Percentiles rank a stretch among this genome's conserved stretches.
Evolutionary conservation across 1,284 basidiomycete species (phyloP).

Genomic region (Bondarzewia mesenterica): DNA sequence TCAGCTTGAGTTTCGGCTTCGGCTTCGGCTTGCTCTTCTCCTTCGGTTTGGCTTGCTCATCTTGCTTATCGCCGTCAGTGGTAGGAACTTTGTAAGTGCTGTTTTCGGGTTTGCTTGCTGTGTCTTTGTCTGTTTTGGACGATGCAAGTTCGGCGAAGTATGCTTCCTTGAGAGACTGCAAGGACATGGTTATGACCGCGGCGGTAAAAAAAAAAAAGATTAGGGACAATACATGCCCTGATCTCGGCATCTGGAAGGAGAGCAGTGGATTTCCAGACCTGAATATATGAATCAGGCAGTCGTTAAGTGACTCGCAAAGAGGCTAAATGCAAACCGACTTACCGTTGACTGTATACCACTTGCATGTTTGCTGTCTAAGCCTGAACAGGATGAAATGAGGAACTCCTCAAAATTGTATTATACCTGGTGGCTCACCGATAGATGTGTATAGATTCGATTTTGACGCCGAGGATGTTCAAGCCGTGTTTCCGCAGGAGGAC

Average conservation of each 20-base stretch:
- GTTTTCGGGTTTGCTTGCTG: conserved; percentile 18
- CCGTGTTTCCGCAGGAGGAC: conserved; percentile 58
- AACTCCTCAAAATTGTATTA: not conserved
- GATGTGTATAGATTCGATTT: conserved; percentile 59
- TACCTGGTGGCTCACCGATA: conserved; percentile 34
- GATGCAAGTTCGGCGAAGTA: conserved; percentile 37
- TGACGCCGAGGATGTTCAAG: conserved; percentile 55
- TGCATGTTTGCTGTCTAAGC: conserved; percentile 65
- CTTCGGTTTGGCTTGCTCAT: conserved; percentile 7
- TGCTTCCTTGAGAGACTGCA: conserved; percentile 50
- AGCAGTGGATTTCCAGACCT: conserved; percentile 62
- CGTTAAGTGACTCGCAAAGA: not conserved
- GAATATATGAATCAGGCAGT: conserved; percentile 1
- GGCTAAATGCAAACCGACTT: too few species aligned
- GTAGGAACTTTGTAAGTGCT: conserved; percentile 4
- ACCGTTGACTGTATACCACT: conserved; percentile 67
- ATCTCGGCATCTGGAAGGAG: conserved; percentile 52
- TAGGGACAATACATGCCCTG: conserved; percentile 39
- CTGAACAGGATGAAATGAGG: conserved; percentile 23
- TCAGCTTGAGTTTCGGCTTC: conserved; percentile 36
- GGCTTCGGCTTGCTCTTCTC: conserved; percentile 27
- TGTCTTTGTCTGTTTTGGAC: conserved; percentile 3
- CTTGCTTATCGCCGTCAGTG: conserved; percentile 16
- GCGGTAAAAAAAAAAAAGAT: not conserved
- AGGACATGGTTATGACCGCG: not conserved